Conservation (phyloP, 1,284 basidiomycete genomes). For the Melampsora larici-populina region DNA sequence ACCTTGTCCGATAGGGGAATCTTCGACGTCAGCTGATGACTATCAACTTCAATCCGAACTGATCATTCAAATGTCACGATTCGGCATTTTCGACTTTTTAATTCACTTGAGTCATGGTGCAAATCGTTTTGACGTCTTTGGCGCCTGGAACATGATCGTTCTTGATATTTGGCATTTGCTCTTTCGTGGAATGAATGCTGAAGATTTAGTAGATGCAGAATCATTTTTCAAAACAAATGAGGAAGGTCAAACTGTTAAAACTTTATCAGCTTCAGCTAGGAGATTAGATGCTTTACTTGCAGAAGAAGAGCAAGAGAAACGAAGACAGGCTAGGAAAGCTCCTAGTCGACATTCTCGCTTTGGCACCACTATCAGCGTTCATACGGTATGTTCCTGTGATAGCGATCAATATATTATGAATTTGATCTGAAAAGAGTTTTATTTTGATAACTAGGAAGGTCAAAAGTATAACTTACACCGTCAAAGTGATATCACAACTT, state of each 20-base stretch:
- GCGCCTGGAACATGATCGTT: constrained; percentile 76
- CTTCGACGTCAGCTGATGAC: constrained; percentile 61
- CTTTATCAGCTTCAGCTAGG: constrained; percentile 38
- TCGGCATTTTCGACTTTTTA: constrained; percentile 72
- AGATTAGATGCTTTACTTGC: constrained; percentile 60
- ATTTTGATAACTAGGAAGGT: constrained; percentile 50
- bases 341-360: constrained; percentile 86
- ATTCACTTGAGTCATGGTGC: constrained; percentile 71
- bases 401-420: constrained; percentile 34
- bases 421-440: neutral
- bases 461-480: constrained; percentile 68
- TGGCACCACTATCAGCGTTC: constrained; percentile 81
- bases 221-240: constrained; percentile 44
- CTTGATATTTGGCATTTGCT: constrained; percentile 86
- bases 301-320: constrained; percentile 65
- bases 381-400: constrained; percentile 52
- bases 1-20: constrained; percentile 60
- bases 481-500: constrained; percentile 72
- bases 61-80: constrained; percentile 67
- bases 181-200: constrained; percentile 70
- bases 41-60: constrained; percentile 60
- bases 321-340: constrained; percentile 56
- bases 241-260: constrained; percentile 41
- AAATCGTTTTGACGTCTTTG: constrained; percentile 71
- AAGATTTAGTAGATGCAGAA: constrained; percentile 57